phyloP scores from a whole-genome alignment of 2,329 filamentous ascomycete genomes.

The Fusarium pseudoanthophilum region DNA sequence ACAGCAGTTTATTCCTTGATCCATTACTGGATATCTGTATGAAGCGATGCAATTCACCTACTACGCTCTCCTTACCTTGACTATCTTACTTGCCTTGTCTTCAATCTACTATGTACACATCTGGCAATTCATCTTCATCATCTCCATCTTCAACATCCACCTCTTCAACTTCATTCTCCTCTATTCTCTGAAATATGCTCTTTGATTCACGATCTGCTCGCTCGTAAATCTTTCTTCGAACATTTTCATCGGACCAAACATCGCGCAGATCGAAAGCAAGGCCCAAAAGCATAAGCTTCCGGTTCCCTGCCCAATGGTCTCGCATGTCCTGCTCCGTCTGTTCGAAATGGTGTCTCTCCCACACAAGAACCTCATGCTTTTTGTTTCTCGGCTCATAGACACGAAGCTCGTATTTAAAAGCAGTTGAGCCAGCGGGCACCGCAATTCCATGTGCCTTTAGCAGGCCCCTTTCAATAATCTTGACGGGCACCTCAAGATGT shows the following conservation, averaged over 20 bases:
- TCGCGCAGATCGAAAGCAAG: background rate
- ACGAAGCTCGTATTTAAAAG: background rate
- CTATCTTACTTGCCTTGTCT: background rate
- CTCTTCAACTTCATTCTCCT: background rate
- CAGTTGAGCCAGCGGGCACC: background rate
- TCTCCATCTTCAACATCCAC: too few relatives aligned
- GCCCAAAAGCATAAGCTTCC: background rate
- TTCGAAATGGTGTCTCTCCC: background rate
- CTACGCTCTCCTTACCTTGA: background rate
- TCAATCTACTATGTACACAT: background rate
- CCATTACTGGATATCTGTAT: too few relatives aligned
- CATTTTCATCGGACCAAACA: background rate
- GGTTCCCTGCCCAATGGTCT: fast-evolving
- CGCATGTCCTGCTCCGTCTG: background rate
- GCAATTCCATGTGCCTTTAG: background rate
- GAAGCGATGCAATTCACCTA: fast-evolving
- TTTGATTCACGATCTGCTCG: background rate
- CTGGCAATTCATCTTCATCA: background rate
- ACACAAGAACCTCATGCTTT: background rate
- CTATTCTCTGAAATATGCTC: background rate
- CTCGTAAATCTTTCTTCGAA: background rate
- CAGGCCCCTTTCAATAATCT: background rate
- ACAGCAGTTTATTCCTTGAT: background rate
- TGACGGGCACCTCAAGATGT: background rate
- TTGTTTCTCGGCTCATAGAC: background rate